A percentile compares a stretch with the other conserved stretches of the same genome.
Conservation (phyloP, 1,139 yeast genomes). For the Saccharomycopsis phalli region DNA sequence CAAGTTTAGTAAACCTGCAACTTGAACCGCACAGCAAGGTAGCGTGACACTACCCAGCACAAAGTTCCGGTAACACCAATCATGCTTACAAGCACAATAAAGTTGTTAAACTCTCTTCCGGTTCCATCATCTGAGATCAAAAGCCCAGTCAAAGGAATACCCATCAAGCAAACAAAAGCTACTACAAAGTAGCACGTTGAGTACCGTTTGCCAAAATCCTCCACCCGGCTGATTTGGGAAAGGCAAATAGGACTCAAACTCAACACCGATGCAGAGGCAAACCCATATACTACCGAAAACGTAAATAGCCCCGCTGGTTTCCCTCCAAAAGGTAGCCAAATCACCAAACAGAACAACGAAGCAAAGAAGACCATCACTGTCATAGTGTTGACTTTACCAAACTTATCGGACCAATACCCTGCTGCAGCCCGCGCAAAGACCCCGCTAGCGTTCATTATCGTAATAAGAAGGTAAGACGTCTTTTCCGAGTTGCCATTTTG, state of each 20-base stretch:
- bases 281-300: conserved; percentile 45
- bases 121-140: conserved; percentile 28
- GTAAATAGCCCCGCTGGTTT: conserved; percentile 33
- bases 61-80: not conserved
- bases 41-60: not conserved
- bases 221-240: conserved; percentile 56
- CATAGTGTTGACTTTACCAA: conserved; percentile 48
- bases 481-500: conserved; percentile 33
- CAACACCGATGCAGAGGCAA: conserved; percentile 40
- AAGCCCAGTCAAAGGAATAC: conserved; percentile 45
- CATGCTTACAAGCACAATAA: not conserved
- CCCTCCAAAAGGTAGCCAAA: conserved; percentile 50
- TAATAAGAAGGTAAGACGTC: conserved; percentile 35
- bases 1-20: not conserved
- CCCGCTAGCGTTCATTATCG: conserved; percentile 39
- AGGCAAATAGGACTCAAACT: conserved; percentile 41
- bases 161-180: conserved; percentile 45
- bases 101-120: conserved; percentile 1
- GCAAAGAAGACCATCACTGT: conserved; percentile 29
- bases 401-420: conserved; percentile 40
- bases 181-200: conserved; percentile 62
- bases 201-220: conserved; percentile 58
- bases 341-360: conserved; percentile 27
- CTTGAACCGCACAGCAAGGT: not conserved
- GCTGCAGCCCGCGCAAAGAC: conserved; percentile 40